Percentiles rank a stretch among this genome's conserved stretches.
phyloP scores from a whole-genome alignment of 371 early-diverging fungal species.

The Batkoa obscura region DNA sequence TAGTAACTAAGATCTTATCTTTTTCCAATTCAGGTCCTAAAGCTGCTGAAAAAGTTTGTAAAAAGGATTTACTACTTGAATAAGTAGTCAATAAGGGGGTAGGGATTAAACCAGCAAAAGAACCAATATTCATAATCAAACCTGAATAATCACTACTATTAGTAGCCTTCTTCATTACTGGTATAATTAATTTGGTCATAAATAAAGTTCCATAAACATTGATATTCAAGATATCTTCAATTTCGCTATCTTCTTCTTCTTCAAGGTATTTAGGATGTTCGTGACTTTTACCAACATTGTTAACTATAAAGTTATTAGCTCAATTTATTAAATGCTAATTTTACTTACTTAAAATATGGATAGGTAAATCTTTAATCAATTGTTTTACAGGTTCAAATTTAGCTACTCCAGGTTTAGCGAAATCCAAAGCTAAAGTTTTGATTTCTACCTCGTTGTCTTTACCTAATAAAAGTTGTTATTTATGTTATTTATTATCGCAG shows the following conservation, averaged over 20 bases:
- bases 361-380: conserved; percentile 28
- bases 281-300: conserved; percentile 88
- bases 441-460: conserved; percentile 39
- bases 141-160: conserved; percentile 18
- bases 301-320: conserved; percentile 28
- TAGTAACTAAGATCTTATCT: conserved; percentile 65
- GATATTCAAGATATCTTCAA: conserved; percentile 64
- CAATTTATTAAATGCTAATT: background rate
- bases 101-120: conserved; percentile 75
- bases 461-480: conserved; percentile 7
- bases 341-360: conserved; percentile 45
- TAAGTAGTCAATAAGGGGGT: conserved; percentile 81
- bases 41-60: conserved; percentile 76
- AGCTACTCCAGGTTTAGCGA: conserved; percentile 33
- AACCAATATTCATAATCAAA: conserved; percentile 85
- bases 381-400: conserved; percentile 47
- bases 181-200: conserved; percentile 66
- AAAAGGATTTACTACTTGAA: conserved; percentile 86
- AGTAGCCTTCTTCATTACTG: conserved; percentile 38
- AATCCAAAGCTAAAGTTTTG: conserved; percentile 66
- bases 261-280: conserved; percentile 65
- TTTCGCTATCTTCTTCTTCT: conserved; percentile 43
- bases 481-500: background rate
- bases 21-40: conserved; percentile 65
- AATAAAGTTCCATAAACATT: conserved; percentile 70